Evolutionary conservation across 2,329 filamentous ascomycete species (phyloP), one percentile per base, ranked within the genome.

Genomic region (Clarireedia monteithiana): DNA sequence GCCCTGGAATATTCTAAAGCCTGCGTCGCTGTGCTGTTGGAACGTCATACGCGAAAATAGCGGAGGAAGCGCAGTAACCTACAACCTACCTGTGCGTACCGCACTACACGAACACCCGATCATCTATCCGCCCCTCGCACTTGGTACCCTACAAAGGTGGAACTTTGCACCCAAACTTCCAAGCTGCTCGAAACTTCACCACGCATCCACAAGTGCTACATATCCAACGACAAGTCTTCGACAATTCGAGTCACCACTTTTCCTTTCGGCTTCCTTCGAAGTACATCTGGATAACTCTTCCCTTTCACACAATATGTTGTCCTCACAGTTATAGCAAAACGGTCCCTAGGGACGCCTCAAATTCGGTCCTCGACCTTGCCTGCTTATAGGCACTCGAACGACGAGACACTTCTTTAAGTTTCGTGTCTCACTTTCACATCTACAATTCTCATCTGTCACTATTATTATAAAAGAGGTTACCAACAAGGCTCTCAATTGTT

Each of bases 301-400:
- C 42, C 50, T 42, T 40, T 34, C 30, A 34, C 36, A 52, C 56
- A 64, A 40, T 36, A 71, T 71, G 69, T 66, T 60, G 39, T 60
- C 58, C 36, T 38, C 24, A 50, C 55, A 55, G 59, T 72, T 71
- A 72, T 73, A 73, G 68, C 70, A 66, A 49, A 58, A 67, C 72
- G 64, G 74, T 76, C 73, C 74, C 67, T 70, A 74, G 73, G 74
- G 74, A 75, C 74, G 70, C 70, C 63, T 65, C 60, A 57, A 40
- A 55, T 58, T 56, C 47, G 54, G 58, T 60, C 62, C 63, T 59
- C 50, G 54, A 60, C 53, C 55, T 55, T 39, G 20, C 39, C 20
- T 42, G 3, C 15, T 12, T 36, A 52, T 55, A 59, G 56, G 50
- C 47, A 48, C 48, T 60, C 46, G 48, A 42, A 60, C 56, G 52